A percentile compares a stretch with the other conserved stretches of the same genome.
phyloP scores from a whole-genome alignment of 1,284 basidiomycete species.

The Irpex sp. region DNA sequence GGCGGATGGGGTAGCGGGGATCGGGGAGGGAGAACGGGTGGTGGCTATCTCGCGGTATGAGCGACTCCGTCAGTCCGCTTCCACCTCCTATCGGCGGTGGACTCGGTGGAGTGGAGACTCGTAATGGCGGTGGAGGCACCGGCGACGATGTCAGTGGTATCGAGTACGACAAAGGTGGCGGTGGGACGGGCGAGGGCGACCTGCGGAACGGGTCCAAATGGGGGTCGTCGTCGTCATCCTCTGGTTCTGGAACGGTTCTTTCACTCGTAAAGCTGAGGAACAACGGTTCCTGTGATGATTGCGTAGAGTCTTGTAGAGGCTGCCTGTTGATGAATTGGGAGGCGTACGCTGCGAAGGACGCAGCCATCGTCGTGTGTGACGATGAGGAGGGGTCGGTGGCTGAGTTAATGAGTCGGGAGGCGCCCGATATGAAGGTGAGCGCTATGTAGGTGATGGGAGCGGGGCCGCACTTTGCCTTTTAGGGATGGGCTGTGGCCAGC shows the following conservation, averaged over 20 bases:
- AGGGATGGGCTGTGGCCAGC: not conserved
- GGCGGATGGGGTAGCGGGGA: slow-evolving; percentile 59
- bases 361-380: slow-evolving; percentile 34
- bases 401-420: not conserved
- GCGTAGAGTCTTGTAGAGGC: slow-evolving; percentile 38
- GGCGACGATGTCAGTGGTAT: too few relatives aligned
- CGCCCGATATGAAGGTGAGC: not conserved
- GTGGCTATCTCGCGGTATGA: slow-evolving; percentile 65
- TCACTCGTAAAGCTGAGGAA: slow-evolving; percentile 81
- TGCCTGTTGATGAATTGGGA: slow-evolving; percentile 61
- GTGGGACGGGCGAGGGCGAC: slow-evolving; percentile 42
- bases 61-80: slow-evolving; percentile 50
- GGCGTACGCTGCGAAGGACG: slow-evolving; percentile 65
- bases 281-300: slow-evolving; percentile 67
- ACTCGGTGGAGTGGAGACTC: slow-evolving; percentile 25
- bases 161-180: slow-evolving; percentile 34
- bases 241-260: slow-evolving; percentile 54
- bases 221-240: slow-evolving; percentile 68
- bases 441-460: not conserved
- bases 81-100: slow-evolving; percentile 19
- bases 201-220: slow-evolving; percentile 51
- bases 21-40: slow-evolving; percentile 71
- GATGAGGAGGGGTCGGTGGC: not conserved
- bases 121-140: slow-evolving; percentile 30
- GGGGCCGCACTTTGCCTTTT: not conserved